phyloP scores from a whole-genome alignment of 495 filamentous ascomycete species.

The Darksidea phi region DNA sequence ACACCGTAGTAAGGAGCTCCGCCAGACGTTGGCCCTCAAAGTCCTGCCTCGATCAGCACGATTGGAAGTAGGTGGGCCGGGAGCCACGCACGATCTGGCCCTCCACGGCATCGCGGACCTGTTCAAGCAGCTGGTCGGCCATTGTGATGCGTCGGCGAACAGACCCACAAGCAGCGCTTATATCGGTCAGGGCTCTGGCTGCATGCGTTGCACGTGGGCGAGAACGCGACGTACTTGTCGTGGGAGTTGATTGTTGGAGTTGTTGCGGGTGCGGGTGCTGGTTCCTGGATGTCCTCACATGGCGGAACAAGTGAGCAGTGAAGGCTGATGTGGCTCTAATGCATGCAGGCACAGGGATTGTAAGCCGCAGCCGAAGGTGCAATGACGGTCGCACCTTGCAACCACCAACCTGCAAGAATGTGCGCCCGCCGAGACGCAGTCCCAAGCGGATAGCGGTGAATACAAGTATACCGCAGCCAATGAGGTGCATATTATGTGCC shows the following conservation, averaged over 20 bases:
- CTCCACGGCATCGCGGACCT: conserved; percentile 73
- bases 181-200: background rate
- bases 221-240: too few relatives aligned
- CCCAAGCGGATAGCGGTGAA: too few relatives aligned
- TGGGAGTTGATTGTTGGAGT: too few relatives aligned
- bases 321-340: background rate
- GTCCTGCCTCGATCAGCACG: conserved; percentile 57
- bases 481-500: too few relatives aligned
- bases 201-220: too few relatives aligned
- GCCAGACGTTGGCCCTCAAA: conserved; percentile 86
- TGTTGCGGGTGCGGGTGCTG: too few relatives aligned
- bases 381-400: too few relatives aligned
- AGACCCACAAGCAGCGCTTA: background rate
- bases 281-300: too few relatives aligned
- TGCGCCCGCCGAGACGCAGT: too few relatives aligned
- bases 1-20: conserved; percentile 68
- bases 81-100: conserved; percentile 73
- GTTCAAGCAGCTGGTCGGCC: conserved; percentile 73
- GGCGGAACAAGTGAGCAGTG: background rate
- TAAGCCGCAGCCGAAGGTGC: background rate
- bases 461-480: too few relatives aligned
- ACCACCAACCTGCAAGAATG: too few relatives aligned
- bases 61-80: background rate
- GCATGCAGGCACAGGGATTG: background rate
- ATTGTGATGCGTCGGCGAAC: conserved; percentile 48